Base-by-base conservation (phyloP, 148 eudicot genomes). In the Bassia scoparia region DNA sequence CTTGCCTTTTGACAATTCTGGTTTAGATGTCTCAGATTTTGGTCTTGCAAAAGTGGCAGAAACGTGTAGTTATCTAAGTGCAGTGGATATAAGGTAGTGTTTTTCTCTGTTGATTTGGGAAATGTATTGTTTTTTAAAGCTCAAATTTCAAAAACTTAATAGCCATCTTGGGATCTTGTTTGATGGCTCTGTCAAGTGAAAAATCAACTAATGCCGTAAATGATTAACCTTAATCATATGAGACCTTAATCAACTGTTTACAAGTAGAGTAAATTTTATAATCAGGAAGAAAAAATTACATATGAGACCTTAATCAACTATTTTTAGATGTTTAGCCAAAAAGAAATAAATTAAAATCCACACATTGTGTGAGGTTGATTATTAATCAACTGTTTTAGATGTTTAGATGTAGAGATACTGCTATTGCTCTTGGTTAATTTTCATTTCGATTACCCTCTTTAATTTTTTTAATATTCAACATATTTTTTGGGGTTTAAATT, bases 1-100 rank as follows among this genome's bases (percentile, higher is more conserved):
- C n/a, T n/a, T n/a, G n/a, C n/a, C n/a, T n/a, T n/a, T 95, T 77
- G 97, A 95, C 76, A 59, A 91, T 72, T 95, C 97, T n/a, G 77
- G 86, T 80, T 91, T 96, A 59, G 91, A 88, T 69, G 87, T 95
- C 53, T 83, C 98, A 64, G 96, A 95, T 84, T 78, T 74, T 76
- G n/a, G 98, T 68, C 86, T 94, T 71, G 81, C 83, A 37, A 87
- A 79, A 75, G 81, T 89, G 67, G 87, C 87, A 44, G 81, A 89
- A 74, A 82, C 72, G 5, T 95, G n/a, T 84, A 80, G 79, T 26
- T 77, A 78, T 71, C 62, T 95, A 26, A 84, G 81, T 72, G 96
- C 97, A 52, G 90, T 89, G 52, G n/a, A 95, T 84, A 89, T 91
- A 81, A 95, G 98, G 98, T 91, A 82, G 34, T 20, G 26, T 49